Conservation (phyloP, 2,329 filamentous ascomycete genomes). For the Aschersonia sp. region DNA sequence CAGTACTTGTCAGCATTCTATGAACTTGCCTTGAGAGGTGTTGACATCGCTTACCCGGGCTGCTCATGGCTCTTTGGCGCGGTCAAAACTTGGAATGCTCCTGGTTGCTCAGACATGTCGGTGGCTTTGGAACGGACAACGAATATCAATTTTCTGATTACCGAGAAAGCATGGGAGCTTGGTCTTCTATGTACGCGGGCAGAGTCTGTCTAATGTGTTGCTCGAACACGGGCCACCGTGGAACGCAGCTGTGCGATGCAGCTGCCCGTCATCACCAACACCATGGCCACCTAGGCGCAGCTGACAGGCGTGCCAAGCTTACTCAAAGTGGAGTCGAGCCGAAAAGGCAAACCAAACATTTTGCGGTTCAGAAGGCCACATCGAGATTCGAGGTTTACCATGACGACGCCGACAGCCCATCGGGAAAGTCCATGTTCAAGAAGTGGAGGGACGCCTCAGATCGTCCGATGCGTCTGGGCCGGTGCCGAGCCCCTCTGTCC, state of each 20-base stretch:
- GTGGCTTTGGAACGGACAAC: background rate
- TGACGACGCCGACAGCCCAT: background rate
- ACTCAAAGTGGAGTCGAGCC: no score
- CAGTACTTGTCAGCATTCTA: background rate
- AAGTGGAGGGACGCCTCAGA: background rate
- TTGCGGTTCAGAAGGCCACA: background rate
- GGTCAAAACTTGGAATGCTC: constrained; percentile 18
- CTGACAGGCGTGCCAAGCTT: background rate
- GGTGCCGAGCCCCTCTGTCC: background rate
- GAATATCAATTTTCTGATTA: background rate
- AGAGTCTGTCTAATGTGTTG: no score
- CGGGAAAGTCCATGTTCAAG: background rate
- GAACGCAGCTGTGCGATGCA: background rate
- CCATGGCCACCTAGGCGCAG: background rate
- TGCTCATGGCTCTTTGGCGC: constrained; percentile 20
- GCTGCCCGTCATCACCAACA: background rate
- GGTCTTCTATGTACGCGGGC: no score
- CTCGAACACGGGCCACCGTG: no score
- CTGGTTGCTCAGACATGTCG: constrained; percentile 26
- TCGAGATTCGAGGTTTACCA: background rate
- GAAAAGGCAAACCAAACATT: background rate
- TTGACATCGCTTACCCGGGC: constrained; percentile 17
- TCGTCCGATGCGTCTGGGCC: no score
- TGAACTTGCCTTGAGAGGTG: background rate
- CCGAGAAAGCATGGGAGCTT: no score